A percentile compares a stretch with the other conserved stretches of the same genome.
These are phyloP conservation scores for Aspergillus sergii DNA, from an alignment of 2,329 filamentous ascomycete species.

Conservation along the genomic window DNA sequence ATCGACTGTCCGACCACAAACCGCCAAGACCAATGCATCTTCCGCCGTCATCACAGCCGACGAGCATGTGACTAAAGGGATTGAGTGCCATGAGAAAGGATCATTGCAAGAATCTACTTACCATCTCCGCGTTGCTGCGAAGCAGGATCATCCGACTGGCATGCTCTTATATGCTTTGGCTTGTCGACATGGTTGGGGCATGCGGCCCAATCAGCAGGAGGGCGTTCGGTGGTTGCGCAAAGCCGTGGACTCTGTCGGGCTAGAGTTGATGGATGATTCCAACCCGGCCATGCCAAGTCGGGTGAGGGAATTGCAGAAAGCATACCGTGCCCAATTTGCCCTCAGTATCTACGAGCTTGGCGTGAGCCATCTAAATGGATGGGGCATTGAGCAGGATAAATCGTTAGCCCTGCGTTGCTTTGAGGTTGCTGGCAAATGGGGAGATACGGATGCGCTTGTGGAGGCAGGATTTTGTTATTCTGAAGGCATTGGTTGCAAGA, in stretches of 20 bases:
- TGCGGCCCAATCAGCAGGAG: slow-evolving; percentile 87
- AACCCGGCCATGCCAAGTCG: slow-evolving; percentile 55
- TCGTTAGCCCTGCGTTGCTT: slow-evolving; percentile 85
- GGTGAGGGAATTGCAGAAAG: slow-evolving; percentile 70
- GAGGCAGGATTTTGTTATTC: slow-evolving; percentile 97
- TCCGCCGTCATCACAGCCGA: slow-evolving; percentile 57
- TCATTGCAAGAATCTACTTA: slow-evolving; percentile 93
- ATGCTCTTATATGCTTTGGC: slow-evolving; percentile 97
- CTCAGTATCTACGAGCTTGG: slow-evolving; percentile 95
- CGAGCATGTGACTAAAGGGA: slow-evolving; percentile 86
- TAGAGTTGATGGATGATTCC: slow-evolving; percentile 77
- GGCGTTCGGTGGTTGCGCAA: slow-evolving; percentile 90
- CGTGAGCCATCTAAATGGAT: slow-evolving; percentile 96
- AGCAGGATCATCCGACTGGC: slow-evolving; percentile 81
- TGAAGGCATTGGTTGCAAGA: slow-evolving; percentile 90
- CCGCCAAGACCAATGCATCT: slow-evolving; percentile 30
- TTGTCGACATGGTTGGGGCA: slow-evolving; percentile 96
- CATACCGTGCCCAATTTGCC: slow-evolving; percentile 89
- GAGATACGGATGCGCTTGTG: slow-evolving; percentile 88
- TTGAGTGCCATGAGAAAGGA: slow-evolving; percentile 85
- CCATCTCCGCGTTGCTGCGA: slow-evolving; percentile 86
- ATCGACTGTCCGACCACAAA: slow-evolving; percentile 58
- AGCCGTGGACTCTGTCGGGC: slow-evolving; percentile 79
- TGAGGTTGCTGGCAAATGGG: slow-evolving; percentile 94
- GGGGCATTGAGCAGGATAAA: slow-evolving; percentile 95